Base-by-base conservation (phyloP, 352 stramenopile genomes). In the Pythium brachiatum region DNA sequence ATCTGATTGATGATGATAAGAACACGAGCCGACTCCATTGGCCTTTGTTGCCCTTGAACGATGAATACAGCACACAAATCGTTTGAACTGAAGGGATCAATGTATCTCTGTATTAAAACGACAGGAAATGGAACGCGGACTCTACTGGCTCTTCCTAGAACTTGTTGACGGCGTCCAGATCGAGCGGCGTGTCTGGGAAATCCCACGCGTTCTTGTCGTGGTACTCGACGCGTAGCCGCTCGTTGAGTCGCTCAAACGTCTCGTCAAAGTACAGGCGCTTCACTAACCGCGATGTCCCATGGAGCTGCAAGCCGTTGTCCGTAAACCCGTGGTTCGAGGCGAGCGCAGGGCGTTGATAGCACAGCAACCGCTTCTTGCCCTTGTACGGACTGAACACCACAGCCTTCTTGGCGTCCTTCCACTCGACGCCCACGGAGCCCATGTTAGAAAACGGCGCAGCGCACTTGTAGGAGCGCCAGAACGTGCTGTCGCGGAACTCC, bases 381-480 rank as follows among this genome's bases (percentile, higher is more conserved):
- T 53, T 38, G 38, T 26, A 11, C 23, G 18, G n/a, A 8, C 25
- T 7, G 26, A 60, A 18, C 1, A 60, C 15, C 15, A 50, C 26
- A 15, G 29, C 41, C 6, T 13, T 36, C n/a, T 55, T 13, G 15
- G 29, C 38, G 23, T 16, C 59, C 5, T 27, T 21, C 18, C 16
- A 47, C 15, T 47, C 11, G 39, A 55, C 39, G 25, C 53, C 59
- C 32, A 53, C 26, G 12, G 46, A 32, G 1, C 29, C 25, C 27
- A 21, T 46, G 29, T 21, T 4, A 27, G 34, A 60, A 2, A 47
- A 5, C 39, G 5, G 7, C n/a, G 39, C 23, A 15, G 21, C 39
- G 36, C 59, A 66, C 27, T 39, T 20, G 23, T 64, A 60, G 26
- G 53, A 46, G n/a, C 50, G 38, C 59, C 51, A 66, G 29, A 23